phyloP scores from a whole-genome alignment of 2,329 filamentous ascomycete genomes.

The Penicillium sp. region DNA sequence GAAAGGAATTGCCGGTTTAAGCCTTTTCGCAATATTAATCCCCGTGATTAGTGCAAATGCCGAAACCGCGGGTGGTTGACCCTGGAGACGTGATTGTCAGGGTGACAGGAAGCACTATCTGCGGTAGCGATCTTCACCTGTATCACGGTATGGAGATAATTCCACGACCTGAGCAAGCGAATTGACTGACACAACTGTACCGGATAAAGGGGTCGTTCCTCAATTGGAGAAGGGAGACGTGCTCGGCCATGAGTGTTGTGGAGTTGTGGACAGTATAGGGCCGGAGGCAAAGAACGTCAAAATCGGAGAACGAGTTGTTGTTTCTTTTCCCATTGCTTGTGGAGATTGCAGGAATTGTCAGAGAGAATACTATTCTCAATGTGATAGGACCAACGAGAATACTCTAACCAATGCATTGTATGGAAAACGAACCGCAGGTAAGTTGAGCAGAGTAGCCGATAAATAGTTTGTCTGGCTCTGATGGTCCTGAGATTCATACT shows the following conservation, averaged over 20 bases:
- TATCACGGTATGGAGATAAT: constrained; percentile 35
- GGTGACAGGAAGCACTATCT: constrained; percentile 66
- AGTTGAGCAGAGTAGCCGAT: constrained; percentile 22
- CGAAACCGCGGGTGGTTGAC: constrained; percentile 71
- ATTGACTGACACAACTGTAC: background rate
- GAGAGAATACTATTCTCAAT: constrained; percentile 74
- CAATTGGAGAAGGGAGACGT: constrained; percentile 65
- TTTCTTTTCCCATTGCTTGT: constrained; percentile 78
- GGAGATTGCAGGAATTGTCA: constrained; percentile 71
- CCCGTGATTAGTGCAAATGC: constrained; percentile 53
- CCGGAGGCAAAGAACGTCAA: constrained; percentile 54
- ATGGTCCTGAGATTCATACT: background rate
- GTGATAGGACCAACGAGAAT: constrained; percentile 76
- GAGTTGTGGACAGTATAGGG: constrained; percentile 55
- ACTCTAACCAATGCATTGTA: constrained; percentile 72
- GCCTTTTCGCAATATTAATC: background rate
- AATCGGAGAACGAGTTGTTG: constrained; percentile 70
- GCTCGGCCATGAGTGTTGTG: constrained; percentile 59
- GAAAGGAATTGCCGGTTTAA: background rate
- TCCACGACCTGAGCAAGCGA: background rate
- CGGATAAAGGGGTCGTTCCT: constrained; percentile 47
- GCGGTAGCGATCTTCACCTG: constrained; percentile 59
- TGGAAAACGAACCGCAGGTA: constrained; percentile 69
- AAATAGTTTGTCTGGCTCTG: background rate
- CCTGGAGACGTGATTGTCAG: constrained; percentile 75